phyloP scores from a whole-genome alignment of 257 asterid genomes.

The Penstemon newberryi region DNA sequence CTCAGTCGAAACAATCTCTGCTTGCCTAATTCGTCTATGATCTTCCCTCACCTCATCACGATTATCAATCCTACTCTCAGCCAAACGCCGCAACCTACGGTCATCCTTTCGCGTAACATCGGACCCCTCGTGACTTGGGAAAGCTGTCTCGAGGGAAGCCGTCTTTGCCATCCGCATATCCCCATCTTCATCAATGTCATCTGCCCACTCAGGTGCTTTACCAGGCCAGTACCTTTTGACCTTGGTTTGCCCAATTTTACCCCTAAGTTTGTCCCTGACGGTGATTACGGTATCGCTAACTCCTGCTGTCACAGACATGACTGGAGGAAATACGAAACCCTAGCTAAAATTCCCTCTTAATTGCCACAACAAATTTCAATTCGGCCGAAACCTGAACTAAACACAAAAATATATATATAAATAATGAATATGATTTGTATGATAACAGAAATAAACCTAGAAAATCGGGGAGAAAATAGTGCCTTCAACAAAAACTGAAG shows the following conservation, averaged over 20 bases:
- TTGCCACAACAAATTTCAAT: not conserved
- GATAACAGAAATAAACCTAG: conserved; percentile 14
- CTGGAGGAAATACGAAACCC: conserved; percentile 24
- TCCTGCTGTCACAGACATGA: conserved; percentile 96
- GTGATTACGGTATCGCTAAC: conserved; percentile 83
- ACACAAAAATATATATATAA: not conserved
- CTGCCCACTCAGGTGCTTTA: conserved; percentile 97
- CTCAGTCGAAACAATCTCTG: conserved; percentile 83
- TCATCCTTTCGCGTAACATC: conserved; percentile 62
- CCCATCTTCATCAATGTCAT: conserved; percentile 72
- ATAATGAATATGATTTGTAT: not conserved
- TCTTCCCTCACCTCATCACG: conserved; percentile 87
- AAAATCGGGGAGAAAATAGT: not conserved
- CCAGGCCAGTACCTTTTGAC: conserved; percentile 98
- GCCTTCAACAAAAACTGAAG: not conserved
- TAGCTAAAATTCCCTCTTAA: conserved; percentile 6
- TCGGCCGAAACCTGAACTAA: conserved; percentile 10
- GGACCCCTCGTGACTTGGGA: conserved; percentile 52
- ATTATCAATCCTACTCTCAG: conserved; percentile 73
- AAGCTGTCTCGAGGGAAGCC: conserved; percentile 61
- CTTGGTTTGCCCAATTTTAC: conserved; percentile 90
- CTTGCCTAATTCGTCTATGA: conserved; percentile 89
- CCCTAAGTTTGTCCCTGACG: conserved; percentile 90
- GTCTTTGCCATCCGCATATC: conserved; percentile 61
- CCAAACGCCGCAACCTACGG: conserved; percentile 83